Percentiles rank a stretch among this genome's conserved stretches.
Conservation (phyloP, 805 yeast species). For the Sugiyamaella marilandica region DNA sequence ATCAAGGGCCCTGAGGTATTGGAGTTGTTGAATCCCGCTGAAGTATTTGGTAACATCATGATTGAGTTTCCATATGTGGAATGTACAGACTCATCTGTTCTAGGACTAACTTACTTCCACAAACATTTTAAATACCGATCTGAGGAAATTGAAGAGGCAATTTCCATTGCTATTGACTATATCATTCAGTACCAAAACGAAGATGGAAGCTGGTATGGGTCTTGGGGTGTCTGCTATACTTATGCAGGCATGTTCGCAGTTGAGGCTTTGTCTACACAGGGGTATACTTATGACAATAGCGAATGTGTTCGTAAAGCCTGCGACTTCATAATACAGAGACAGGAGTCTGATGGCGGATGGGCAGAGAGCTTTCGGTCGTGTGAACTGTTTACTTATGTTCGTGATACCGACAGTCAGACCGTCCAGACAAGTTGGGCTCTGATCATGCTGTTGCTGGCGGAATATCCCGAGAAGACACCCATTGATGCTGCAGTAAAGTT, state of each 20-base stretch:
- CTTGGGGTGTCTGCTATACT: constrained; percentile 96
- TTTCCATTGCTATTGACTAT: constrained; percentile 67
- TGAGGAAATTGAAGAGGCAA: constrained; percentile 62
- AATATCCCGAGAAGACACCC: constrained; percentile 65
- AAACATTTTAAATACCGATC: constrained; percentile 60
- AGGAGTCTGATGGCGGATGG: constrained; percentile 93
- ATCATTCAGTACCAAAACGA: constrained; percentile 60
- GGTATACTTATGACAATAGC: constrained; percentile 56
- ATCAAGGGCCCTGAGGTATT: constrained; percentile 74
- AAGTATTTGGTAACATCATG: constrained; percentile 97
- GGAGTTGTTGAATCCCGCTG: constrained; percentile 89
- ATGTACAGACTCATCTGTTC: constrained; percentile 91
- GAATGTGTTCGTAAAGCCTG: constrained; percentile 69
- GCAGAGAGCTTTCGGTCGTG: constrained; percentile 90
- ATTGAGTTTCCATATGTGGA: constrained; percentile 98
- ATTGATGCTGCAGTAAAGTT: constrained; percentile 60
- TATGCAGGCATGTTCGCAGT: constrained; percentile 98
- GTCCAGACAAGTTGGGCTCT: constrained; percentile 94
- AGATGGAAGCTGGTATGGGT: constrained; percentile 98
- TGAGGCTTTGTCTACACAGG: constrained; percentile 78
- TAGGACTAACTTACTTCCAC: constrained; percentile 79
- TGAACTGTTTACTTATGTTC: constrained; percentile 73
- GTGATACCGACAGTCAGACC: constrained; percentile 55
- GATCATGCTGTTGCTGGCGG: constrained; percentile 73
- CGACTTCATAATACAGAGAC: constrained; percentile 72